Evolutionary conservation across 768 basidiomycete genomes (phyloP), one percentile per base, ranked within the genome.

Genomic region (Agaricus subrufescens): DNA sequence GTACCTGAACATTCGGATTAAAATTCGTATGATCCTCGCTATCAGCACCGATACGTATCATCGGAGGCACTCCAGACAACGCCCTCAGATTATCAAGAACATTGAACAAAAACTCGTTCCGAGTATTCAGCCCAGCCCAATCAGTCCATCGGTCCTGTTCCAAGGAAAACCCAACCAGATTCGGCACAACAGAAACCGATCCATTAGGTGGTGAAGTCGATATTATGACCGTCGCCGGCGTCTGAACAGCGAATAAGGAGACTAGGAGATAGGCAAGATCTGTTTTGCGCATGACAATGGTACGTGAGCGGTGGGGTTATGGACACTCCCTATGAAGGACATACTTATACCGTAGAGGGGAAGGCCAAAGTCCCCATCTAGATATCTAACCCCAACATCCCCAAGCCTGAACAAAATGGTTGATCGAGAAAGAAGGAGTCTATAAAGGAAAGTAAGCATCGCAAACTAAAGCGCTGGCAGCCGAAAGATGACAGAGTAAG

Each of bases 141-240:
- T 87, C 86, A 9, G 74, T 71, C 85, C 85, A 88, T 31, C 82
- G 73, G 60, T 89, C 86, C 66, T 85, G 81, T 62, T 87, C 87
- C 52, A 88, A 79, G 30, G 86, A 88, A 60, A 87, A 79, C 0
- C 83, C 85, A 27, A 87, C 60, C 11, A 86, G 68, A 10, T 79
- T 78, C 6, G 75, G 73, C 7, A 71, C 67, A 1, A 86, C 67
- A 1, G 56, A 55, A 8, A 70, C 64, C 3, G 81, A 73, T 42
- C 47, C 59, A 3, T 62, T 54, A 1, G 79, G 77, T 19, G 73
- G 62, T 9, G 60, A 54, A 39, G 76, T 58, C 8, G 79, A 73
- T 23, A 86, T 62, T 1, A 74, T 59, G 30, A 84, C 11, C 7
- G 34, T 34, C 72, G 40, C 71, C 60, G 27, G 70, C 57, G 9